Evolutionary conservation across 2,329 filamentous ascomycete genomes (phyloP).

Genomic region (Lecanoromycetidae sp.): DNA sequence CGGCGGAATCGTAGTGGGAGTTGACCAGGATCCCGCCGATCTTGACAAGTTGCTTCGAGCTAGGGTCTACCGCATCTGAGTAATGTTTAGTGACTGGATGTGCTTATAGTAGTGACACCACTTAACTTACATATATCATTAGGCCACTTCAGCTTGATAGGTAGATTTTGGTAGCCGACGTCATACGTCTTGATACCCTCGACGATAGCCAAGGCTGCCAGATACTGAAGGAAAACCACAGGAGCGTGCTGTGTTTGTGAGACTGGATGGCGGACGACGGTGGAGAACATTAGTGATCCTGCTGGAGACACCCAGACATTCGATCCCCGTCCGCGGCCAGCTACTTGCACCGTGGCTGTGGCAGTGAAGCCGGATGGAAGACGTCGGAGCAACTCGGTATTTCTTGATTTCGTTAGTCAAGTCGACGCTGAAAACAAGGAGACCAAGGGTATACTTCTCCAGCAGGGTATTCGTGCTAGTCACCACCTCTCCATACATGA

Average conservation of each 20-base stretch:
- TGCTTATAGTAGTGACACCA: not conserved
- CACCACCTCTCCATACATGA: constrained; percentile 84
- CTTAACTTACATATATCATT: constrained; percentile 66
- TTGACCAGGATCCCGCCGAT: constrained; percentile 90
- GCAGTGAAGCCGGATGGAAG: constrained; percentile 80
- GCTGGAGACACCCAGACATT: constrained; percentile 94
- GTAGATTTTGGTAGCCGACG: constrained; percentile 58
- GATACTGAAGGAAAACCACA: constrained; percentile 87
- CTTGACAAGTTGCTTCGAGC: constrained; percentile 56
- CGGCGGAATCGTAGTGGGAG: constrained; percentile 61
- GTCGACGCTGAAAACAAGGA: not conserved
- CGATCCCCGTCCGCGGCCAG: constrained; percentile 72
- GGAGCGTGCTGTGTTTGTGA: constrained; percentile 60
- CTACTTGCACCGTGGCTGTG: constrained; percentile 75
- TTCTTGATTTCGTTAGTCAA: constrained; percentile 39
- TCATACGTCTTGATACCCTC: constrained; percentile 73
- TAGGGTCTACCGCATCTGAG: constrained; percentile 53
- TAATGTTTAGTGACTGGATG: constrained; percentile 7
- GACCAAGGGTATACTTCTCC: constrained; percentile 58
- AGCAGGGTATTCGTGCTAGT: constrained; percentile 90
- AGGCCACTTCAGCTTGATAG: constrained; percentile 89
- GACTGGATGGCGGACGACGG: constrained; percentile 70
- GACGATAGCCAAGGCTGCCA: constrained; percentile 77
- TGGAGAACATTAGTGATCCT: constrained; percentile 77
- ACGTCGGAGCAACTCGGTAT: constrained; percentile 60